Base-by-base conservation (phyloP, 805 yeast genomes). In the Ogataea chonburiensis region DNA sequence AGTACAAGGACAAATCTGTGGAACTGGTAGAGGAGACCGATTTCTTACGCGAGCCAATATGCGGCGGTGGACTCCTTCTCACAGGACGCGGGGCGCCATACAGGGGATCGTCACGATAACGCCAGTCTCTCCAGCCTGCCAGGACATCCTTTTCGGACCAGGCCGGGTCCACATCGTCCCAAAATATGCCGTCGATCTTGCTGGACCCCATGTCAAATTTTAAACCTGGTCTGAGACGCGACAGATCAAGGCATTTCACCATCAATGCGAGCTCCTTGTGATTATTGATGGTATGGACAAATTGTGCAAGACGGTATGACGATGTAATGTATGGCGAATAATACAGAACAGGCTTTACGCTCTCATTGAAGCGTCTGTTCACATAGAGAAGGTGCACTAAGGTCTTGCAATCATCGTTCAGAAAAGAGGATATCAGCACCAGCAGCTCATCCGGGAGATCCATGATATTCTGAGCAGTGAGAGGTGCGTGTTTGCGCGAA, bases 71-170 rank as follows among this genome's bases (percentile, higher is more conserved):
- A 12, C 31, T 28, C 5, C 27, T 28, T n/a, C 25, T 14, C 3
- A 50, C 29, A 12, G 31, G 19, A 3, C 15, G 15, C 24, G 41
- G 34, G 27, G 34, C 24, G 0, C 63, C 60, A 52, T 81, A 81
- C 22, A 84, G 56, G 1, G 91, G 86, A 58, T 82, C 88, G 34
- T 73, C 74, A 43, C 86, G 71, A 51, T 72, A 81, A 52, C 86
- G 82, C 95, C 95, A 87, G 57, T 87, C 96, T 55, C 96, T 71
- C 96, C 96, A 87, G 7, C 91, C 82, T 0, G 95, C 95, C 33
- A 73, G 60, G 2, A 79, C 72, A 26, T 46, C 43, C 9, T 50
- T 45, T 15, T 43, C 44, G 3, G 34, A 11, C 9, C 37, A 18
- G 10, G 23, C 16, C 7, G 31, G 31, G n/a, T 41, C 33, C 19